These are phyloP conservation scores for Ampelocalamus luodianensis DNA, from an alignment of 176 grass and related monocot genomes.

Conservation along the genomic window DNA sequence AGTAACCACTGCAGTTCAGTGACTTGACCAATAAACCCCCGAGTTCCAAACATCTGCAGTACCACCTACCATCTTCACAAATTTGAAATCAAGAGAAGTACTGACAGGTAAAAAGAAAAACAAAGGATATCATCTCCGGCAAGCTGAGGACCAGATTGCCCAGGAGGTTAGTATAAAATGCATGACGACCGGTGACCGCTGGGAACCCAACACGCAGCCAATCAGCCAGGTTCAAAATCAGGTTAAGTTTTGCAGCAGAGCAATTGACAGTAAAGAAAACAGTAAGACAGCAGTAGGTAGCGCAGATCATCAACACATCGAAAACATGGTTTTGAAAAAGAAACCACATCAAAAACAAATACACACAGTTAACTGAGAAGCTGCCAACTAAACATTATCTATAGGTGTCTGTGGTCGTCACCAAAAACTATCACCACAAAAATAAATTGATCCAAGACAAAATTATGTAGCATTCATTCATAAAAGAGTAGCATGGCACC, in stretches of 20 bases:
- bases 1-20: not conserved
- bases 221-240: not conserved
- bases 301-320: not conserved
- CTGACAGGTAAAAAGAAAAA: not conserved
- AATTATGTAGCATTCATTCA: constrained; percentile 44
- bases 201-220: not conserved
- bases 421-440: not conserved
- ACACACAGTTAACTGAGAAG: no score
- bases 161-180: not conserved
- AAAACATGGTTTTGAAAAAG: not conserved
- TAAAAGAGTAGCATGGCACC: constrained; percentile 29
- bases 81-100: not conserved
- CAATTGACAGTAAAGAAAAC: not conserved
- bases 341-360: not conserved
- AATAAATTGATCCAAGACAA: not conserved
- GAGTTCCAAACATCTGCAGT: no score
- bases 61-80: not conserved
- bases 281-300: not conserved
- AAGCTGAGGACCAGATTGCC: not conserved
- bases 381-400: not conserved
- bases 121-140: not conserved
- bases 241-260: not conserved
- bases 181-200: not conserved
- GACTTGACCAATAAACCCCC: no score
- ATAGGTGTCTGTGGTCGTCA: not conserved